Percentiles rank a stretch among this genome's conserved stretches.
Conservation (phyloP, 805 yeast species). For the Yamadazyma phyllophila region DNA sequence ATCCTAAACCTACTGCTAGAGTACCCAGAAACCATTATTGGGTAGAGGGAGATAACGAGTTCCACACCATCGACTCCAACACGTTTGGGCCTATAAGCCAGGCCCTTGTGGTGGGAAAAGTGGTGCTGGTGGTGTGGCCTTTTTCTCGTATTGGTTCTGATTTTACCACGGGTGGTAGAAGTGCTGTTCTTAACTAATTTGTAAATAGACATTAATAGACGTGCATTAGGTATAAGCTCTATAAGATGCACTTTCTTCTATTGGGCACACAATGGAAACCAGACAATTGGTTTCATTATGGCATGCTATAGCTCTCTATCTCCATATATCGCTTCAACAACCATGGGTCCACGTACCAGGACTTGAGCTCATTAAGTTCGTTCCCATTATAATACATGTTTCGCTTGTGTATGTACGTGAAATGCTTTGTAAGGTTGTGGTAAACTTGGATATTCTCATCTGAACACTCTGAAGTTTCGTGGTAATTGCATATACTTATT, state of each 20-base stretch:
- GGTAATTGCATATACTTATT: constrained; percentile 20
- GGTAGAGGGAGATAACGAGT: constrained; percentile 90
- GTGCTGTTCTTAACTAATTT: constrained; percentile 15
- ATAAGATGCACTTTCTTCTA: too few relatives aligned
- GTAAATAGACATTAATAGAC: background rate
- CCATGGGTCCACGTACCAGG: constrained; percentile 12
- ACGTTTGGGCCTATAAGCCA: constrained; percentile 84
- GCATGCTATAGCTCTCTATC: background rate
- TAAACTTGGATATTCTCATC: constrained; percentile 21
- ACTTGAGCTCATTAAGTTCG: constrained; percentile 1
- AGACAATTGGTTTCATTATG: too few relatives aligned
- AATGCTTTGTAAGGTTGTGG: constrained; percentile 16
- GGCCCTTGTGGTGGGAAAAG: constrained; percentile 79
- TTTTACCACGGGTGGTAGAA: constrained; percentile 23
- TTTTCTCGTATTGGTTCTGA: constrained; percentile 28
- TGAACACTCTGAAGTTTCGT: constrained; percentile 22
- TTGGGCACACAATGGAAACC: too few relatives aligned
- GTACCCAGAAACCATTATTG: constrained; percentile 83
- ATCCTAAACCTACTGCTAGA: constrained; percentile 58
- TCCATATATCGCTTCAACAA: background rate
- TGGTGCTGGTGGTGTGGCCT: constrained; percentile 70
- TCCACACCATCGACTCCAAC: constrained; percentile 81
- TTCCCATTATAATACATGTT: constrained; percentile 14
- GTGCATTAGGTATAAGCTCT: too few relatives aligned
- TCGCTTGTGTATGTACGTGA: constrained; percentile 18